Evolutionary conservation across 2,329 filamentous ascomycete species (phyloP).

Genomic region (Trichoderma afroharzianum): DNA sequence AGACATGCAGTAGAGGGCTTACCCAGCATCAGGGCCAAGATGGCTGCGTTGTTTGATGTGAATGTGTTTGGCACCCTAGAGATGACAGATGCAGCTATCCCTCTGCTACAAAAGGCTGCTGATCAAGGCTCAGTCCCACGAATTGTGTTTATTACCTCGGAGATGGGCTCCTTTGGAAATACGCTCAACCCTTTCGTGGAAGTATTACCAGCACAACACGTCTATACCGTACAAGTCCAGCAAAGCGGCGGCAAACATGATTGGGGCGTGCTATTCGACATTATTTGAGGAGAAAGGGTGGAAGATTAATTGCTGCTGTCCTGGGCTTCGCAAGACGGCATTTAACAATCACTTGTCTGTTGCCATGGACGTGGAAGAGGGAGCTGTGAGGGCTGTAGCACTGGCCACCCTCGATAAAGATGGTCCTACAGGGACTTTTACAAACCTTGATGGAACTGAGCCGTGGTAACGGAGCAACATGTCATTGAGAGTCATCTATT

Average conservation of each 20-base stretch:
- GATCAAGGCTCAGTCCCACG: slow-evolving; percentile 7
- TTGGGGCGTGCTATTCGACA: slow-evolving; percentile 3
- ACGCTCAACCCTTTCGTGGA: slow-evolving; percentile 6
- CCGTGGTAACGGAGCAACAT: background rate
- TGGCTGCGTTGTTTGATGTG: background rate
- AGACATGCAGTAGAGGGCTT: background rate
- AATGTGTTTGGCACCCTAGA: slow-evolving; percentile 7
- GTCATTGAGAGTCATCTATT: background rate
- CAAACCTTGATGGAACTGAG: slow-evolving; percentile 5
- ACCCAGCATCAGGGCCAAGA: background rate
- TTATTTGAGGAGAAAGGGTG: background rate
- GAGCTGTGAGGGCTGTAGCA: background rate
- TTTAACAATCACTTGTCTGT: background rate
- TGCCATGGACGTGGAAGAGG: slow-evolving; percentile 10
- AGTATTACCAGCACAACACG: background rate
- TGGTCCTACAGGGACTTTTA: slow-evolving; percentile 7
- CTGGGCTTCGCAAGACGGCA: slow-evolving; percentile 2
- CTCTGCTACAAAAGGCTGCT: background rate
- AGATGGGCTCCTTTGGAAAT: slow-evolving; percentile 4
- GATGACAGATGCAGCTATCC: background rate
- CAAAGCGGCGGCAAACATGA: slow-evolving; percentile 11
- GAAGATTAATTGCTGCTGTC: slow-evolving; percentile 11
- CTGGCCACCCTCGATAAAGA: background rate
- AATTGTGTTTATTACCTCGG: slow-evolving; percentile 6
- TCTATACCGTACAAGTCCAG: slow-evolving; percentile 10